Conservation (phyloP, 2,329 filamentous ascomycete species). For the Dryadomyces sulphureus region DNA sequence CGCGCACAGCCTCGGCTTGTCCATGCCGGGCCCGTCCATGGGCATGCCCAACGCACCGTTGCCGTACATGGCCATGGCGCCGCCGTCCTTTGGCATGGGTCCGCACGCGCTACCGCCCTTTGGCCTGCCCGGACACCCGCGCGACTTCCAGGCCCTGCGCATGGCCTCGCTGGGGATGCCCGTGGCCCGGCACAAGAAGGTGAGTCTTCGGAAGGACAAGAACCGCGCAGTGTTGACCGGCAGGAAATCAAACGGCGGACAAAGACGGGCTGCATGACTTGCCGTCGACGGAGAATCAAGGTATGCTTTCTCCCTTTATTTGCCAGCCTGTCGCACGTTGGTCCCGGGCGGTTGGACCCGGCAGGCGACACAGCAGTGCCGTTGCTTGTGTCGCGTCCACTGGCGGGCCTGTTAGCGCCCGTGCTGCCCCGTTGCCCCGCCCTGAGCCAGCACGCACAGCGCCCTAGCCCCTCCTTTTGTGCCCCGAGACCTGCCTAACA, state of each 20-base stretch:
- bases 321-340: not conserved
- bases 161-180: slow-evolving; percentile 4
- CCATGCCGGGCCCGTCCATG: slow-evolving; percentile 19
- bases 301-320: slow-evolving; percentile 17
- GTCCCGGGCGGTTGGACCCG: not conserved
- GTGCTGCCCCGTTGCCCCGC: not conserved
- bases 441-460: not conserved
- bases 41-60: slow-evolving; percentile 18
- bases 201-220: slow-evolving; percentile 16
- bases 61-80: slow-evolving; percentile 25
- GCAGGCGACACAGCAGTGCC: not conserved
- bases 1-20: not conserved
- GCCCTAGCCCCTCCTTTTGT: not conserved
- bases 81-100: slow-evolving; percentile 28
- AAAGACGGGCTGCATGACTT: slow-evolving; percentile 48
- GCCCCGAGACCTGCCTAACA: not conserved
- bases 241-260: slow-evolving; percentile 49
- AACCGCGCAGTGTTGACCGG: too few relatives aligned
- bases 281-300: slow-evolving; percentile 48
- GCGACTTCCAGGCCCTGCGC: slow-evolving; percentile 2
- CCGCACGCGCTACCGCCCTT: slow-evolving; percentile 27
- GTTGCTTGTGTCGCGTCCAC: not conserved
- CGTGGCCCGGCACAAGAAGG: slow-evolving; percentile 37
- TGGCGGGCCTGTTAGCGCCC: not conserved
- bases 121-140: slow-evolving; percentile 20